Conservation (phyloP, 2,329 filamentous ascomycete genomes). For the Penicillium sp. region DNA sequence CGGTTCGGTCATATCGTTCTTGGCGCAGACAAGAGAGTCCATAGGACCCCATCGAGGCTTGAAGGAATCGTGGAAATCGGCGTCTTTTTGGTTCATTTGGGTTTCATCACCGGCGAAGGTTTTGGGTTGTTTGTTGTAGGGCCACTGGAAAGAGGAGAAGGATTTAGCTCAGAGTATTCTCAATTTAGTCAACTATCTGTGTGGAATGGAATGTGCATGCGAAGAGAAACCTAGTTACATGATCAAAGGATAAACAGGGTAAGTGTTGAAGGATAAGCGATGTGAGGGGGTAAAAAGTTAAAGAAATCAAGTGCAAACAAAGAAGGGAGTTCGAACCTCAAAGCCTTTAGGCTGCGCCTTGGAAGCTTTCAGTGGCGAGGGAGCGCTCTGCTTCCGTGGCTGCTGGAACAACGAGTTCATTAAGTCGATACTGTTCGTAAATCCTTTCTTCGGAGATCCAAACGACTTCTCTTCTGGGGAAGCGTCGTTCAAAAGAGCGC, state of each 20-base stretch:
- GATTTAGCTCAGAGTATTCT: constrained; percentile 46
- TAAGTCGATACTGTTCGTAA: constrained; percentile 88
- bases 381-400: constrained; percentile 51
- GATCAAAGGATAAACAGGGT: constrained; percentile 7
- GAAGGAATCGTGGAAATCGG: constrained; percentile 71
- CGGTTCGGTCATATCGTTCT: constrained; percentile 40
- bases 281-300: constrained; percentile 38
- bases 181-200: constrained; percentile 41
- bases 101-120: constrained; percentile 64
- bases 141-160: constrained; percentile 67
- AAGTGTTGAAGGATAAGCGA: constrained; percentile 47
- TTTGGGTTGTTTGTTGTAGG: constrained; percentile 79
- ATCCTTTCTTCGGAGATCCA: constrained; percentile 59
- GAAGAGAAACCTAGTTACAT: constrained; percentile 25
- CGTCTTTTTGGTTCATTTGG: constrained; percentile 66
- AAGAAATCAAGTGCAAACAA: constrained; percentile 34
- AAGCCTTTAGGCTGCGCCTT: constrained; percentile 68
- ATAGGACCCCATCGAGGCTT: constrained; percentile 80
- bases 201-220: constrained; percentile 5
- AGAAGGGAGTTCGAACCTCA: constrained; percentile 75
- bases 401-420: constrained; percentile 93
- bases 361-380: constrained; percentile 58
- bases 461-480: constrained; percentile 32
- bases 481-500: constrained; percentile 40
- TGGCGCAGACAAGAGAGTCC: constrained; percentile 71